A percentile compares a stretch with the other conserved stretches of the same genome.
Evolutionary conservation across 73 alveolate genomes (phyloP).

Genomic region (Blepharisma stoltei): DNA sequence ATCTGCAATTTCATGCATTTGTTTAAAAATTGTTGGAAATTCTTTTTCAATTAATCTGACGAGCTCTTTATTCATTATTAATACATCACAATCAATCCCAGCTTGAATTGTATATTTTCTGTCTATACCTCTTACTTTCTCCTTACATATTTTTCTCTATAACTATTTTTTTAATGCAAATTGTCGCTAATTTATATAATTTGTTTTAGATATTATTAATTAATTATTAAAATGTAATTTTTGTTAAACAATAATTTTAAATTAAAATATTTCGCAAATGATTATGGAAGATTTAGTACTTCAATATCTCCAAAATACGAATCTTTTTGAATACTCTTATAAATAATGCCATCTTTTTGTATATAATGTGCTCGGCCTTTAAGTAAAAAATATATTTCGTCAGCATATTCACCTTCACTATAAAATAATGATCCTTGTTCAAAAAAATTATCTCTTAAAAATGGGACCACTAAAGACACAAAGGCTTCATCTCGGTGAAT

Average conservation of each 20-base stretch:
- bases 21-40: constrained; percentile 40
- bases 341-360: constrained; percentile 36
- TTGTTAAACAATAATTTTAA: constrained; percentile 33
- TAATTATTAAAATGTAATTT: too few relatives aligned
- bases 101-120: constrained; percentile 49
- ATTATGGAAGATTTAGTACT: too few relatives aligned
- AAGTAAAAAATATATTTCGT: constrained; percentile 42
- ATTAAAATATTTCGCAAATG: too few relatives aligned
- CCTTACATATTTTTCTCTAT: too few relatives aligned
- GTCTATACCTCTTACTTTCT: constrained; percentile 5
- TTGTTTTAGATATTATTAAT: too few relatives aligned
- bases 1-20: constrained; percentile 36
- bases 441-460: constrained; percentile 35
- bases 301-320: constrained; percentile 61
- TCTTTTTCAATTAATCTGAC: constrained; percentile 38
- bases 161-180: too few relatives aligned
- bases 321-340: constrained; percentile 41
- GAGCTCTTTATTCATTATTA: constrained; percentile 44
- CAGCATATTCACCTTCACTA: constrained; percentile 42
- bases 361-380: constrained; percentile 38
- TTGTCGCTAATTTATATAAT: too few relatives aligned
- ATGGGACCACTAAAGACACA: constrained; percentile 42
- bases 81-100: constrained; percentile 46
- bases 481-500: constrained; percentile 34
- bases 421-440: constrained; percentile 34